Evolutionary conservation across 2,329 filamentous ascomycete genomes (phyloP), one percentile per base, ranked within the genome.

Genomic region (Neoarthrinium moseri): DNA sequence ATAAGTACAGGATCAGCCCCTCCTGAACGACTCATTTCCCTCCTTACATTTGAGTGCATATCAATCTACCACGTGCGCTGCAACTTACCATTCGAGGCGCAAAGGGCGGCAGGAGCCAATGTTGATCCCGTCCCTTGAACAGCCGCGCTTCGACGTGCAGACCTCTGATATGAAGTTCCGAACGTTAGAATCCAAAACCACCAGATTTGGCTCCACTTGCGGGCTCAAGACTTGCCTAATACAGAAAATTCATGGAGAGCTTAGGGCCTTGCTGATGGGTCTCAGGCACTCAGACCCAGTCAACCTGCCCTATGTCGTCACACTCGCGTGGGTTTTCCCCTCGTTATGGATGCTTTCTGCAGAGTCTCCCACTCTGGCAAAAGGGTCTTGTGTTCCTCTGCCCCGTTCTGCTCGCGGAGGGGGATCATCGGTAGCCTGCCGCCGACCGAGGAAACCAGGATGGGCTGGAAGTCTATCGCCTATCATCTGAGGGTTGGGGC

Each of bases 1-100:
- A 45, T 55, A 46, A 52, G 53, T 51, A 58, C 50, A 49, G 51
- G 53, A 60, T 60, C 52, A 55, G 51, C 52, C 56, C 55, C 48
- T 55, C 54, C 52, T 27, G 12, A 12, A 11, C n/a, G 18, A 37
- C 10, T 29, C 21, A 17, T 24, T 23, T 40, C n/a, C 13, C 37
- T 10, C 6, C 20, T 22, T 12, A 40, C 37, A 40, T 40, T 26
- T 15, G 13, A 40, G 10, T 40, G 13, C 37, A 27, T 26, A 23
- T 7, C 15, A 13, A 6, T 26, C 21, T 26, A 12, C 37, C 37
- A 22, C 37, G 11, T 23, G 22, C 18, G 20, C 32, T n/a, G n/a
- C n/a, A n/a, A n/a, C n/a, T n/a, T n/a, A n/a, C 12, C 17, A 13
- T 4, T 18, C 35, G 10, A 20, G 41, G 41, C 41, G 41, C 32